Percentiles rank a stretch among this genome's conserved stretches.
Evolutionary conservation across 2,329 filamentous ascomycete genomes (phyloP).

Genomic region (Ciborinia camelliae): DNA sequence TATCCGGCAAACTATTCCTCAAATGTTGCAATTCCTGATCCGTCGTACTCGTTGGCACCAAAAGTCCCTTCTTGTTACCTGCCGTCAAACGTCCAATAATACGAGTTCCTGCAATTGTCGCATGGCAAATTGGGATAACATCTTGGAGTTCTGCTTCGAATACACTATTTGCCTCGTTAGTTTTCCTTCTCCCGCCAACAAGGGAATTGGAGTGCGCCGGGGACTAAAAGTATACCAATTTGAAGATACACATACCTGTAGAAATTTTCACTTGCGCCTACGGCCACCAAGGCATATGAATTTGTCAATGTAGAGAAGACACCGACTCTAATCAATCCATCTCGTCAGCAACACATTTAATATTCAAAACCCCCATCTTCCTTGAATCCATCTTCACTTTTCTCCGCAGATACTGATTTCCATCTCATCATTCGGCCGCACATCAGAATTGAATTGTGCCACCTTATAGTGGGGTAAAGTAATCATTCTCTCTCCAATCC

Average conservation of each 20-base stretch:
- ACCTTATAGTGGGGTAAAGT: background rate
- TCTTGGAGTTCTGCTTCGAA: constrained; percentile 98
- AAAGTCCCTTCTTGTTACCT: constrained; percentile 93
- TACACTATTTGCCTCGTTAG: constrained; percentile 50
- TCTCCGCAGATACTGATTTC: background rate
- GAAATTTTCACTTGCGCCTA: constrained; percentile 97
- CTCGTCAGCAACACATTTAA: background rate
- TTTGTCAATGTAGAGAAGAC: constrained; percentile 97
- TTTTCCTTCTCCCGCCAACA: background rate
- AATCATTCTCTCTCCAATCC: background rate
- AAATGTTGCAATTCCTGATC: constrained; percentile 98
- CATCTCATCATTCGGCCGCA: background rate
- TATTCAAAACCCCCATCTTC: background rate
- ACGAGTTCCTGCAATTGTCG: constrained; percentile 91
- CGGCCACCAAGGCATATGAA: constrained; percentile 89
- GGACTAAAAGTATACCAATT: background rate
- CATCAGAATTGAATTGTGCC: constrained; percentile 1
- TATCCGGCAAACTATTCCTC: constrained; percentile 88
- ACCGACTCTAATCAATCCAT: constrained; percentile 64
- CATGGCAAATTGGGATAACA: constrained; percentile 93
- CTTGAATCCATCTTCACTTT: background rate
- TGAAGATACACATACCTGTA: constrained; percentile 63
- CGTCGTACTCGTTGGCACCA: constrained; percentile 92
- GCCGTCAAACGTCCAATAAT: constrained; percentile 95
- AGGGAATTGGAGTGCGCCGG: background rate